Conservation (phyloP, 352 stramenopile genomes). For the Globisporangium orthogonon region DNA sequence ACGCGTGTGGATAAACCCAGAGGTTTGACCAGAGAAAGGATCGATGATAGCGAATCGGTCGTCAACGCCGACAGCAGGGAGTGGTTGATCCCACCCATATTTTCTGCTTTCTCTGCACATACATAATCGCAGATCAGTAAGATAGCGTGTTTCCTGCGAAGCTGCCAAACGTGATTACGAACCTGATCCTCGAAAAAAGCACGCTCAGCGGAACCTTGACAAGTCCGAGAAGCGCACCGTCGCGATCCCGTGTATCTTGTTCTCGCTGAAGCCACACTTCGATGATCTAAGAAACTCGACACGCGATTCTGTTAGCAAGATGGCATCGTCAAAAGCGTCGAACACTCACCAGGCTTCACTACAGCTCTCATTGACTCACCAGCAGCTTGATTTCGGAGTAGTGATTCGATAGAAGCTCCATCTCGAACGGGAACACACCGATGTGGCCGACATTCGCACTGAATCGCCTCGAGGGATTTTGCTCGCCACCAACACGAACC, state of each 20-base stretch:
- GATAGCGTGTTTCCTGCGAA: background rate
- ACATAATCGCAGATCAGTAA: background rate
- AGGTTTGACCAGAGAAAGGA: conserved; percentile 26
- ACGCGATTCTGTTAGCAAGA: background rate
- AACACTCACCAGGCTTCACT: background rate
- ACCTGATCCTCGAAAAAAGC: conserved; percentile 25
- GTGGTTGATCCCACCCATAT: conserved; percentile 1
- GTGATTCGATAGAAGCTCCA: conserved; percentile 13
- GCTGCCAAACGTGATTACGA: background rate
- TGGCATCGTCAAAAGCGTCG: background rate
- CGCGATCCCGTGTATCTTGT: conserved; percentile 1
- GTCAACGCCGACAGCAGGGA: conserved; percentile 30
- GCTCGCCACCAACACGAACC: conserved; percentile 3
- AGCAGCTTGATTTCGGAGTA: conserved; percentile 22
- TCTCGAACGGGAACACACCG: conserved; percentile 23
- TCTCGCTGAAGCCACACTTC: conserved; percentile 27
- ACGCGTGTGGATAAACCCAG: conserved; percentile 27
- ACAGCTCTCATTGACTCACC: conserved; percentile 15
- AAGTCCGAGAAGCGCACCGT: conserved; percentile 26
- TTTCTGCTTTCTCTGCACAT: conserved; percentile 1
- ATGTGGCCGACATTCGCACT: conserved; percentile 9
- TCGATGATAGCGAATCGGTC: conserved; percentile 30
- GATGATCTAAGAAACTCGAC: conserved; percentile 22
- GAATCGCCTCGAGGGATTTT: background rate
- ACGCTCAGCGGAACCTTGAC: conserved; percentile 22